Percentiles rank a stretch among this genome's conserved stretches.
These are phyloP conservation scores for Bipolaris cookei DNA, from an alignment of 2,329 filamentous ascomycete species.

Conservation along the genomic window DNA sequence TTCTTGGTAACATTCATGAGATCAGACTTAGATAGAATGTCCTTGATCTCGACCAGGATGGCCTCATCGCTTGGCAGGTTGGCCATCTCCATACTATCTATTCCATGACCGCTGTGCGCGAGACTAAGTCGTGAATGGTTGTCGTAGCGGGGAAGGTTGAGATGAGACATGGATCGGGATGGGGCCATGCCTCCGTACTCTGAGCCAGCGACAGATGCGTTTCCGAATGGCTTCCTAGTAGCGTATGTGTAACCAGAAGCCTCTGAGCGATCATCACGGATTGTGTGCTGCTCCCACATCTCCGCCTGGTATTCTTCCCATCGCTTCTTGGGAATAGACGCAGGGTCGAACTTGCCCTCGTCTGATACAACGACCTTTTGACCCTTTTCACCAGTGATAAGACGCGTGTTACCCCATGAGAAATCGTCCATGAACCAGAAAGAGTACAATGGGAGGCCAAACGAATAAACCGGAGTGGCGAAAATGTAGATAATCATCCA, in stretches of 20 bases:
- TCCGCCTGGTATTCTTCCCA: conserved; percentile 99
- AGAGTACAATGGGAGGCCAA: conserved; percentile 86
- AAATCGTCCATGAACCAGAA: conserved; percentile 99
- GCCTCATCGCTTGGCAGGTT: conserved; percentile 88
- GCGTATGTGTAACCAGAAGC: conserved; percentile 93
- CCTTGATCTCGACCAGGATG: conserved; percentile 88
- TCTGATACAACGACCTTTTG: conserved; percentile 92
- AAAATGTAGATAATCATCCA: conserved; percentile 98
- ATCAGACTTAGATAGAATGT: conserved; percentile 89
- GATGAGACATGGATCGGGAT: conserved; percentile 64
- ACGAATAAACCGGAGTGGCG: conserved; percentile 89
- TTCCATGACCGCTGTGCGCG: conserved; percentile 63
- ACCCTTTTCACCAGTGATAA: conserved; percentile 92
- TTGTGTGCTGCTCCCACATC: conserved; percentile 95
- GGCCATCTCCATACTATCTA: conserved; percentile 68
- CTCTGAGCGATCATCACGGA: conserved; percentile 80
- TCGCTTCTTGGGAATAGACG: conserved; percentile 92
- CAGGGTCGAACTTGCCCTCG: conserved; percentile 96
- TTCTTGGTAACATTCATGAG: conserved; percentile 99
- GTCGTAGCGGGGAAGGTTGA: conserved; percentile 62
- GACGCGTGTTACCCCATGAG: conserved; percentile 97
- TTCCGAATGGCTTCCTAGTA: conserved; percentile 72
- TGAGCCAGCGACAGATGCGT: conserved; percentile 54
- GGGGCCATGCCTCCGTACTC: conserved; percentile 68
- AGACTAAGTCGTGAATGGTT: conserved; percentile 57